These are phyloP conservation scores for Scolecobasidium constrictum DNA, from an alignment of 2,329 filamentous ascomycete species.

Conservation along the genomic window DNA sequence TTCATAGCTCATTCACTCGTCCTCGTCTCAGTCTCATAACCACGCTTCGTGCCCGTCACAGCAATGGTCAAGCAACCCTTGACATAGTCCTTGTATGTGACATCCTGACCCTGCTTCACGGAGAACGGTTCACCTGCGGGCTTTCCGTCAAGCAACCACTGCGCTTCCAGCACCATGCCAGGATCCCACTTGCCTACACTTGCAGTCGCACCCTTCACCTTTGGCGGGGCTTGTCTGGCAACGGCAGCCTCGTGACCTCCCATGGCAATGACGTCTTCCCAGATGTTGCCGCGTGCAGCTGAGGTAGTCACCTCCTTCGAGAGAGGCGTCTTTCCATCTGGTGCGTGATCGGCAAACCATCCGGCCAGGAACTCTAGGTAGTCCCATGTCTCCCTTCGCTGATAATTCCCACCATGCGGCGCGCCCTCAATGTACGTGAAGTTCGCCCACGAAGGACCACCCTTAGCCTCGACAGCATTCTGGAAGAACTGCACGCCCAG, in stretches of 20 bases:
- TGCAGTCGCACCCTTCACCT: slow-evolving; percentile 12
- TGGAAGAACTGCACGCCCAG: slow-evolving; percentile 26
- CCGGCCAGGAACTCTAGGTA: slow-evolving; percentile 22
- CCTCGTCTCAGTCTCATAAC: slow-evolving; percentile 19
- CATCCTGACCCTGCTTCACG: slow-evolving; percentile 16
- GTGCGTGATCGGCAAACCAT: slow-evolving; percentile 23
- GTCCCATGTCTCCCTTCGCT: slow-evolving; percentile 20
- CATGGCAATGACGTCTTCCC: slow-evolving; percentile 21
- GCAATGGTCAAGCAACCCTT: slow-evolving; percentile 10
- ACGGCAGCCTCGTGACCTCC: slow-evolving; percentile 25
- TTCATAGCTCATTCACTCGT: slow-evolving; percentile 19
- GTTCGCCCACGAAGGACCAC: slow-evolving; percentile 26
- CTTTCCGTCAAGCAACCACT: slow-evolving; percentile 22
- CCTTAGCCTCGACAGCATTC: slow-evolving; percentile 20
- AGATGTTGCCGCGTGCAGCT: slow-evolving; percentile 21
- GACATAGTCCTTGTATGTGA: slow-evolving; percentile 13
- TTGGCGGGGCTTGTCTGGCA: slow-evolving; percentile 20
- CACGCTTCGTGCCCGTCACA: slow-evolving; percentile 17
- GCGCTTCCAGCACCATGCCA: slow-evolving; percentile 21
- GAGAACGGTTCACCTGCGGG: slow-evolving; percentile 15
- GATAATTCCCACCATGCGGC: slow-evolving; percentile 24
- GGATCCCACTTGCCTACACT: slow-evolving; percentile 27
- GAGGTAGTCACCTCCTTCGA: slow-evolving; percentile 13
- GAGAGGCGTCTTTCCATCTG: slow-evolving; percentile 20
- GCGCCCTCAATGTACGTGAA: slow-evolving; percentile 21